Base-by-base conservation (phyloP, 2,329 filamentous ascomycete genomes). In the Bipolaris bicolor region DNA sequence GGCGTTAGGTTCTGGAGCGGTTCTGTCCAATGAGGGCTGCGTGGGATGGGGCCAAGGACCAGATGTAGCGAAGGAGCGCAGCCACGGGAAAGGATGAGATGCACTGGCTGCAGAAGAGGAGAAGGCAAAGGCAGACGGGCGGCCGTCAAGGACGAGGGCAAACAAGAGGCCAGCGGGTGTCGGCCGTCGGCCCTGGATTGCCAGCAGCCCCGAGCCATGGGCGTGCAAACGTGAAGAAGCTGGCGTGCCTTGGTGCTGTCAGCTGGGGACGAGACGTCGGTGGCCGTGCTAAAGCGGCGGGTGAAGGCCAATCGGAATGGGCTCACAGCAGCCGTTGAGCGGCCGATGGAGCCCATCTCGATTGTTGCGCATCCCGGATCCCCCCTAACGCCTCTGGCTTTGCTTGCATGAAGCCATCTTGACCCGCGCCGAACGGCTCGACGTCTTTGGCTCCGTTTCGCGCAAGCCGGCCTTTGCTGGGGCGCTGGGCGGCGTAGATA, bases 51-150 rank as follows among this genome's bases (percentile, higher is more conserved):
- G 71, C 73, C 66, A 74, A 69, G 69, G 64, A 58, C 56, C 65
- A 57, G 64, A 71, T 55, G 69, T 65, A 69, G 64, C 60, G 65
- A 59, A 61, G 57, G 69, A 72, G 69, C 68, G 65, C 65, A 55
- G 61, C 70, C 62, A 66, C 66, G 57, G 53, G 61, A 60, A 60
- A 64, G 52, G 63, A 62, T 64, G 61, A 61, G 49, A 49, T 54
- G 52, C 60, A 49, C 50, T 53, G 52, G 58, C 61, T 62, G 58
- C 58, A 59, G 47, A 34, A 53, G 52, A 82, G 37, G 22, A 81
- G 86, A 87, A 89, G 60, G 83, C 52, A 62, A 87, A 89, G 60
- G 83, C 52, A 61, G 52, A 52, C 53, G 54, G 52, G 55, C 51
- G 45, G 55, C 55, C 51, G 34, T 52, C 48, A 20, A 20, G 20